Conservation (phyloP, 1,284 basidiomycete species). For the Heterobasidion occidentale region DNA sequence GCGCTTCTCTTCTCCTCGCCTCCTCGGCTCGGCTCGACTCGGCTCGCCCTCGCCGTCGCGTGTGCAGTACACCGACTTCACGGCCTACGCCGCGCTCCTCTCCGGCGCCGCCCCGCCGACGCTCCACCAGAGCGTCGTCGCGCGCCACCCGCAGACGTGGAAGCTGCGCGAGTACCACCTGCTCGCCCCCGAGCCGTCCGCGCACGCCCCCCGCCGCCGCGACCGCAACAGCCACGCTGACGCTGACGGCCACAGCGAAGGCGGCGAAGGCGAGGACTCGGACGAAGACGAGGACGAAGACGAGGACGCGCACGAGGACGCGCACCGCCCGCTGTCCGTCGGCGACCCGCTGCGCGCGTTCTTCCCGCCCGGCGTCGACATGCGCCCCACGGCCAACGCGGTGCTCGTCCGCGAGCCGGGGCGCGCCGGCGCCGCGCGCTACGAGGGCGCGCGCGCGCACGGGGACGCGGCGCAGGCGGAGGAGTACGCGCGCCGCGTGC, state of each 20-base stretch:
- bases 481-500: slow-evolving; percentile 24
- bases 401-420: slow-evolving; percentile 35
- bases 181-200: slow-evolving; percentile 17
- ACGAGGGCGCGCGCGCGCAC: slow-evolving; percentile 21
- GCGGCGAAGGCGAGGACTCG: too few relatives aligned
- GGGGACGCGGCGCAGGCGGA: slow-evolving; percentile 2
- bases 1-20: not conserved
- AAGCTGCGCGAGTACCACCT: slow-evolving; percentile 66
- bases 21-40: not conserved
- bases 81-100: slow-evolving; percentile 54
- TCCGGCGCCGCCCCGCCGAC: slow-evolving; percentile 50
- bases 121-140: slow-evolving; percentile 49
- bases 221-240: too few relatives aligned
- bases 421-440: slow-evolving; percentile 27
- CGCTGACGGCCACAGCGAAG: too few relatives aligned
- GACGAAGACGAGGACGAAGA: too few relatives aligned
- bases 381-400: slow-evolving; percentile 35
- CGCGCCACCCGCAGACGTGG: slow-evolving; percentile 72
- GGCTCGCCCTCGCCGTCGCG: not conserved
- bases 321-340: slow-evolving; percentile 17
- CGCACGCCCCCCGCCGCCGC: not conserved
- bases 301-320: not conserved
- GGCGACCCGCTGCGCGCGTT: slow-evolving; percentile 39
- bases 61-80: slow-evolving; percentile 65
- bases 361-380: slow-evolving; percentile 39